These are phyloP conservation scores for Fusarium nurragi DNA, from an alignment of 2,329 filamentous ascomycete species.

Conservation along the genomic window DNA sequence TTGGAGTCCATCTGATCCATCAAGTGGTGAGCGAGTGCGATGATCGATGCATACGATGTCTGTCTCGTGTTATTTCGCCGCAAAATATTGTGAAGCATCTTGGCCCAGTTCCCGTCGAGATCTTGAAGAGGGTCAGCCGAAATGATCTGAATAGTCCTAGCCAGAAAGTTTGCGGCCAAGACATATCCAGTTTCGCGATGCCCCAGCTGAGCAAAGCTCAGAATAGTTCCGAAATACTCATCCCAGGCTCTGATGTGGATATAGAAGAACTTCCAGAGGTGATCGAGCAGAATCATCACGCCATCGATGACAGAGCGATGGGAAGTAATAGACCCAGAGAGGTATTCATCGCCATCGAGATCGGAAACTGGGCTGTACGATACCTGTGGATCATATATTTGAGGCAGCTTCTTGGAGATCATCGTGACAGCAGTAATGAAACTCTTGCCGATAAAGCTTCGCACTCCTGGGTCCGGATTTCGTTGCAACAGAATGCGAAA, in stretches of 20 bases:
- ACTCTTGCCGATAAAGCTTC: conserved; percentile 60
- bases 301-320: conserved; percentile 48
- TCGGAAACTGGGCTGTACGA: conserved; percentile 32
- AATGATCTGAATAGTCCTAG: conserved; percentile 67
- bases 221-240: conserved; percentile 77
- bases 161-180: conserved; percentile 69
- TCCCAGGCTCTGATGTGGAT: conserved; percentile 73
- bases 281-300: conserved; percentile 59
- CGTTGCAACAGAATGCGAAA: conserved; percentile 73
- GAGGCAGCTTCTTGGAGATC: conserved; percentile 60
- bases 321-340: conserved; percentile 5
- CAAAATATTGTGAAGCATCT: conserved; percentile 62
- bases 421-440: conserved; percentile 63
- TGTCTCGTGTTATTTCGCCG: conserved; percentile 61
- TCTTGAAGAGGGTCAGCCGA: conserved; percentile 65
- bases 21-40: conserved; percentile 60
- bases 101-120: conserved; percentile 63
- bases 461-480: conserved; percentile 65
- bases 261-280: conserved; percentile 72
- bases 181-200: conserved; percentile 65
- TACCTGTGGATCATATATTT: conserved; percentile 54
- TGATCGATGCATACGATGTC: conserved; percentile 63
- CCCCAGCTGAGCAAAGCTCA: conserved; percentile 72
- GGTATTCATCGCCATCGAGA: conserved; percentile 45
- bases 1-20: conserved; percentile 55